Evolutionary conservation across 176 grass and related monocot species (phyloP).

Genomic region (Musa troglodytarum): DNA sequence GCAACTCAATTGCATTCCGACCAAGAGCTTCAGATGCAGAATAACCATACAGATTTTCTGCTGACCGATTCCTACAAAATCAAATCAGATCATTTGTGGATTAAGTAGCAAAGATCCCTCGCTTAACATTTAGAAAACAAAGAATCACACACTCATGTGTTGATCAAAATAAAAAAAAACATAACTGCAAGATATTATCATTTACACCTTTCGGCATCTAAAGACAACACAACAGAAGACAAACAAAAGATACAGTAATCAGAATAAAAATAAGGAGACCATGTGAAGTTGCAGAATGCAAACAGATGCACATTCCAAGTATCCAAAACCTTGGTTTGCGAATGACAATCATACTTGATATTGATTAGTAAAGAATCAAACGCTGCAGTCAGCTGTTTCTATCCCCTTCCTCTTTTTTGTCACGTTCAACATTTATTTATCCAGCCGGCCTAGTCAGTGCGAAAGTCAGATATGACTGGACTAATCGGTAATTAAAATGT

Average conservation of each 20-base stretch:
- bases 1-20: conserved; percentile 56
- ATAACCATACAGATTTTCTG: conserved; percentile 81
- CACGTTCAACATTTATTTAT: no score
- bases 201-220: no score
- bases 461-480: no score
- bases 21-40: conserved; percentile 71
- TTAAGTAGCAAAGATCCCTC: not conserved
- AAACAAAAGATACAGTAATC: not conserved
- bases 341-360: no score
- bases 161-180: not conserved
- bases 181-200: not conserved
- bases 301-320: no score
- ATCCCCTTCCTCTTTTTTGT: no score
- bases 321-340: no score
- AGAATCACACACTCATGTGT: not conserved
- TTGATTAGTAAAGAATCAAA: no score
- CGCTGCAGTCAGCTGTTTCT: no score
- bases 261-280: not conserved
- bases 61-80: conserved; percentile 65
- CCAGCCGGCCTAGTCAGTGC: no score
- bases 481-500: no score
- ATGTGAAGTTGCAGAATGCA: no score
- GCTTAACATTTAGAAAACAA: not conserved
- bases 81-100: not conserved
- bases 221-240: not conserved